These are phyloP conservation scores for Nidula niveotomentosa DNA, from an alignment of 1,284 basidiomycete species.

Conservation along the genomic window DNA sequence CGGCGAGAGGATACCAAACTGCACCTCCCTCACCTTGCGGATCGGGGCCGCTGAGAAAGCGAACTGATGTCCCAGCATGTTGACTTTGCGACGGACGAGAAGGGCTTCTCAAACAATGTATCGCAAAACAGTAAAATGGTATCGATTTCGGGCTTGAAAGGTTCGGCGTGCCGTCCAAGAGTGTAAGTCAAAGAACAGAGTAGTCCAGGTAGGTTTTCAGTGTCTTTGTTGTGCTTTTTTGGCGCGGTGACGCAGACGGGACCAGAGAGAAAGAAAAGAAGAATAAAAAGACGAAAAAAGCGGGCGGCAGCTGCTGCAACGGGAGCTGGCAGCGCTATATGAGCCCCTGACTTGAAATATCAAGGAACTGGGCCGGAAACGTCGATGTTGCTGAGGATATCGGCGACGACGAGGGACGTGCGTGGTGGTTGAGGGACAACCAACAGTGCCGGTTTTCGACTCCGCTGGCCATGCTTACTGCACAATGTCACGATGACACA, in stretches of 20 bases:
- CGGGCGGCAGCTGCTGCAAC: conserved; percentile 17
- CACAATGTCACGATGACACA: too few species aligned
- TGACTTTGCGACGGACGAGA: conserved; percentile 13
- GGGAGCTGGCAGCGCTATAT: conserved; percentile 19
- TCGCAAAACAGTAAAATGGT: conserved; percentile 11
- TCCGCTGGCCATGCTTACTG: neutral
- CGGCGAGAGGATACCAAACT: conserved; percentile 99
- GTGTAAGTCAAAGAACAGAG: neutral
- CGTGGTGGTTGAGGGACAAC: conserved; percentile 42
- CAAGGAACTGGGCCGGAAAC: conserved; percentile 15
- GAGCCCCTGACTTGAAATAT: conserved; percentile 13
- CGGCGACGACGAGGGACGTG: conserved; percentile 18
- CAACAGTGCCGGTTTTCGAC: conserved; percentile 27
- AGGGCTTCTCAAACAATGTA: neutral
- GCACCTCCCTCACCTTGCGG: conserved; percentile 95
- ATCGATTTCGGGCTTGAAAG: conserved; percentile 14
- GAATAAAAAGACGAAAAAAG: conserved; percentile 23
- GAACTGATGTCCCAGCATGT: conserved; percentile 83
- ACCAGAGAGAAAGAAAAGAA: conserved; percentile 12
- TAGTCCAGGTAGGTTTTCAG: conserved; percentile 14
- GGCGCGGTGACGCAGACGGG: conserved; percentile 14
- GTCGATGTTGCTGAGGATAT: conserved; percentile 11
- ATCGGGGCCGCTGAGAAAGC: conserved; percentile 92
- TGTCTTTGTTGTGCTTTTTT: conserved; percentile 21
- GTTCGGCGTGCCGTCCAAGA: neutral